A percentile compares a stretch with the other conserved stretches of the same genome.
Evolutionary conservation across 176 grass and related monocot genomes (phyloP).

Genomic region (Thinopyrum elongatum): DNA sequence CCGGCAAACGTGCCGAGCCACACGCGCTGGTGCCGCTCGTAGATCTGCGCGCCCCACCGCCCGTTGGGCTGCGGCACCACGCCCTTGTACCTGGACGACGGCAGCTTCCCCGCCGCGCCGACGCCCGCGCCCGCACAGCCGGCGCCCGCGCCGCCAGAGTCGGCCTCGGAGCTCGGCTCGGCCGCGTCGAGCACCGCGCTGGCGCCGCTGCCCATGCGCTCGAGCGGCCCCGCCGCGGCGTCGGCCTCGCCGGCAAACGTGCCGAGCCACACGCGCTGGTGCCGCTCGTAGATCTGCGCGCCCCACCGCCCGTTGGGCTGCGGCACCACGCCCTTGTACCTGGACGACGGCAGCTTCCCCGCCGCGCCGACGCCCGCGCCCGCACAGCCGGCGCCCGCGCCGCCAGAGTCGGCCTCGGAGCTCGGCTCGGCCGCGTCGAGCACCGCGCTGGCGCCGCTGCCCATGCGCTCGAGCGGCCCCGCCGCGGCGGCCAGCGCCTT

Average conservation of each 20-base stretch:
- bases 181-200: conserved; percentile 48
- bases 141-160: neutral
- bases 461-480: conserved; percentile 35
- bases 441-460: conserved; percentile 53
- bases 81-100: conserved; percentile 80
- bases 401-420: conserved; percentile 37
- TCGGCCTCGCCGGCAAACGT: conserved; percentile 68
- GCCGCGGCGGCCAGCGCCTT: conserved; percentile 8
- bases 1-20: conserved; percentile 92
- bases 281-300: conserved; percentile 96
- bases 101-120: conserved; percentile 35
- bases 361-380: neutral
- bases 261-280: conserved; percentile 97
- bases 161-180: conserved; percentile 49
- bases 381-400: neutral
- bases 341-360: conserved; percentile 62
- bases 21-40: conserved; percentile 93
- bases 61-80: conserved; percentile 99
- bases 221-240: conserved; percentile 45
- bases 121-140: neutral
- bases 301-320: conserved; percentile 99
- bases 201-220: conserved; percentile 47
- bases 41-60: conserved; percentile 98
- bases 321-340: conserved; percentile 88
- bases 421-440: conserved; percentile 48